Evolutionary conservation across 2,329 filamentous ascomycete species (phyloP), one percentile per base, ranked within the genome.

Genomic region (Stagonosporopsis rhizophila): DNA sequence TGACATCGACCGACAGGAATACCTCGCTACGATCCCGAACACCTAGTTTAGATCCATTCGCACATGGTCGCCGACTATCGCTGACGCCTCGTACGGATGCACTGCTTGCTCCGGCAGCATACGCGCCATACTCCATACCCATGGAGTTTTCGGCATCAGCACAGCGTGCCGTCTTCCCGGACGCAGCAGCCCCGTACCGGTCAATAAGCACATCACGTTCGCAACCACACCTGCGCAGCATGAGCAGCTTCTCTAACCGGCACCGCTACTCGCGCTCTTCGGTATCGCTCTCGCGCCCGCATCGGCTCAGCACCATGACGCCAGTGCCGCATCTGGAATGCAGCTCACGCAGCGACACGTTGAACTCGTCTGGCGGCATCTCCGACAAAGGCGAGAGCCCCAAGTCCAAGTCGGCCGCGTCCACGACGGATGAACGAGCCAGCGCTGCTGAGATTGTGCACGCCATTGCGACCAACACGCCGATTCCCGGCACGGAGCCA

Each of bases 91-190:
- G 64, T 19, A 61, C 69, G 27, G 60, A 65, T 6, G 52, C 64
- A 5, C 44, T 64, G 7, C 47, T 61, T 4, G 27, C 60, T 6
- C 56, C 59, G 22, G 59, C 63, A 7, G 65, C 62, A 14, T 68
- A 63, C 40, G 56, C 63, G 9, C 70, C 68, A 0, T 45, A 69
- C n/a, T 69, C 66, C 4, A 50, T 69, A 39, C 67, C 68, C 14
- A 64, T 66, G 1, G 65, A 68, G 35, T 70, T 67, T 46, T 65
- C 72, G n/a, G 65, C 68, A 20, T 75, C 73, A 2, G 62, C 68
- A 28, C 74, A 68, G 67, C 66, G 67, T 5, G 73, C 73, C 5
- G 54, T 74, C 2, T 70, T 74, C 40, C 73, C 74, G 4, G 45
- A 61, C 4, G 51, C 60, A 6, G 60, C 65, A 14, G 56, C 63